Evolutionary conservation across 345 rosid genomes (phyloP).

Genomic region (Viola odorata): DNA sequence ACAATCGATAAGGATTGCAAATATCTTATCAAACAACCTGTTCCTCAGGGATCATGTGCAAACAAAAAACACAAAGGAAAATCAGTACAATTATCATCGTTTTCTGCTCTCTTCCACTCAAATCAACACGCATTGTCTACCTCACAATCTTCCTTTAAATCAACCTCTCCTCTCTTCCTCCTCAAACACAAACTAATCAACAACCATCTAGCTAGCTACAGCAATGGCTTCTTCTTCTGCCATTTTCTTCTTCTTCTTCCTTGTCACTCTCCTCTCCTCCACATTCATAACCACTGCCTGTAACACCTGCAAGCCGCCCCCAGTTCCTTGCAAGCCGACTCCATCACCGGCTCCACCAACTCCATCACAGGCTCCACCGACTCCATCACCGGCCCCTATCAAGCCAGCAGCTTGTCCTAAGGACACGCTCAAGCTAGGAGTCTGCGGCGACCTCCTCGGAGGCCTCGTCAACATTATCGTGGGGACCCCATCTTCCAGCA

Average conservation of each 20-base stretch:
- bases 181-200: background rate
- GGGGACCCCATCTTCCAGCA: slow-evolving; percentile 35
- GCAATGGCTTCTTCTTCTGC: slow-evolving; percentile 40
- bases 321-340: too few relatives aligned
- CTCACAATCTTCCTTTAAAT: slow-evolving; percentile 38
- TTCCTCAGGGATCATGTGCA: slow-evolving; percentile 11
- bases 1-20: too few relatives aligned
- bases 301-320: slow-evolving; percentile 18
- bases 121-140: slow-evolving; percentile 20
- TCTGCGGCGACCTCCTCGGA: slow-evolving; percentile 43
- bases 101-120: slow-evolving; percentile 36
- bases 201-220: background rate
- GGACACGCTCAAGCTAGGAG: slow-evolving; percentile 46
- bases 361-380: background rate
- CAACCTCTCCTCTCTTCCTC: background rate
- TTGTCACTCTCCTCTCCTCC: slow-evolving; percentile 25
- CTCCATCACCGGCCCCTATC: background rate
- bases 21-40: background rate
- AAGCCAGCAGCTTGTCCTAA: slow-evolving; percentile 25
- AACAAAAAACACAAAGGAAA: slow-evolving; percentile 23
- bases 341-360: background rate
- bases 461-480: slow-evolving; percentile 21
- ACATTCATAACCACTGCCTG: slow-evolving; percentile 28
- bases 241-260: slow-evolving; percentile 18
- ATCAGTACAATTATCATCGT: slow-evolving; percentile 17